These are phyloP conservation scores for Claviceps lovelessii DNA, from an alignment of 2,329 filamentous ascomycete species.

Conservation along the genomic window DNA sequence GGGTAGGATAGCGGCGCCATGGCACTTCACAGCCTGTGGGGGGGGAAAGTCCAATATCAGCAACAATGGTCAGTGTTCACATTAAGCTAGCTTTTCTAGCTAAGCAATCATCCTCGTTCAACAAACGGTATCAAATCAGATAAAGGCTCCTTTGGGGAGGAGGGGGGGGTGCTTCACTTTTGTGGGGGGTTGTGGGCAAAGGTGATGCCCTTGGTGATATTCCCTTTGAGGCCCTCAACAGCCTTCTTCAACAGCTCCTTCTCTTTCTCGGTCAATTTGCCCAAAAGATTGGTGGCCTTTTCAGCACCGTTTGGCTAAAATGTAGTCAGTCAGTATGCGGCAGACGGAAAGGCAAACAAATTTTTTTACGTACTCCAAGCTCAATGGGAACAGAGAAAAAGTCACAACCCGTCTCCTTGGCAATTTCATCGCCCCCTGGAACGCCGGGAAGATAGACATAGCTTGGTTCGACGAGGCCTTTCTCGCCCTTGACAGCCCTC, in stretches of 20 bases:
- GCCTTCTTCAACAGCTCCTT: constrained; percentile 68
- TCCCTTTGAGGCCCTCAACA: constrained; percentile 69
- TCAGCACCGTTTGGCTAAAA: constrained; percentile 64
- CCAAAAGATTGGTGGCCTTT: constrained; percentile 71
- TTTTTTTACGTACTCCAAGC: constrained; percentile 63
- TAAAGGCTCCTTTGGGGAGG: constrained; percentile 15
- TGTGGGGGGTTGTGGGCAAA: constrained; percentile 79
- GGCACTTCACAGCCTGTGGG: constrained; percentile 22
- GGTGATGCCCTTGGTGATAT: constrained; percentile 85
- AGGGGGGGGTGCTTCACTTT: constrained; percentile 50
- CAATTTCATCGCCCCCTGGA: constrained; percentile 70
- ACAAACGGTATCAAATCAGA: constrained; percentile 15
- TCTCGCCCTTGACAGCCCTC: constrained; percentile 75
- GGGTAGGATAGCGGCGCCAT: constrained; percentile 6
- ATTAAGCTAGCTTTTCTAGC: constrained; percentile 22
- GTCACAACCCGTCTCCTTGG: constrained; percentile 69
- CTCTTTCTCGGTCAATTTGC: constrained; percentile 68
- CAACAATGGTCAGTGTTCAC: constrained; percentile 18
- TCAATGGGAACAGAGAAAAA: constrained; percentile 96
- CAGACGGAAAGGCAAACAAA: background rate
- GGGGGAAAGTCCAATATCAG: constrained; percentile 21
- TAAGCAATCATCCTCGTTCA: constrained; percentile 18
- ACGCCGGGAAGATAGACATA: constrained; percentile 92
- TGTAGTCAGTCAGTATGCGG: constrained; percentile 16
- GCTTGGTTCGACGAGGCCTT: constrained; percentile 85